Percentiles rank a stretch among this genome's conserved stretches.
Conservation (phyloP, 1,284 basidiomycete genomes). For the Moesziomyces sp. region DNA sequence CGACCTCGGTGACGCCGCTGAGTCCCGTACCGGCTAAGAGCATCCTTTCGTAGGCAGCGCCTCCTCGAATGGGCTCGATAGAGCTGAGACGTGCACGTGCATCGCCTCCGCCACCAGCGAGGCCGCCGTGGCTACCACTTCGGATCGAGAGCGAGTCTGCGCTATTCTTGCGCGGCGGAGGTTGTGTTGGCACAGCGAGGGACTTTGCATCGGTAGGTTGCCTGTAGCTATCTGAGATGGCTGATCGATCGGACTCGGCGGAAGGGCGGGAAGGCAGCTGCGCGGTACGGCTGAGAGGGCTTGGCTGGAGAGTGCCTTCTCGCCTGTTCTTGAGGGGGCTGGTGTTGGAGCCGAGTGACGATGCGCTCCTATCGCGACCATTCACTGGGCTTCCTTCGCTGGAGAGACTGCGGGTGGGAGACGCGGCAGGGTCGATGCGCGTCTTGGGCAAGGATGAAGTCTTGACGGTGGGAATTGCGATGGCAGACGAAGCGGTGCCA, state of each 20-base stretch:
- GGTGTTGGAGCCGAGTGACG: conserved; percentile 7
- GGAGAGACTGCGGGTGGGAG: conserved; percentile 12
- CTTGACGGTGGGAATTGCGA: conserved; percentile 6
- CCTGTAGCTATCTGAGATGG: conserved; percentile 7
- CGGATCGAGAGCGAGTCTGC: conserved; percentile 25
- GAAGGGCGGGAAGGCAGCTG: conserved; percentile 26
- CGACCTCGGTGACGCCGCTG: conserved; percentile 48
- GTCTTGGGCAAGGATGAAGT: not conserved
- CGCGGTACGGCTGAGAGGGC: conserved; percentile 22
- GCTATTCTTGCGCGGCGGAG: conserved; percentile 27
- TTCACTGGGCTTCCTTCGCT: conserved; percentile 5
- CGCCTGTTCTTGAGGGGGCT: conserved; percentile 21
- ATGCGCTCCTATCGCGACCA: conserved; percentile 4
- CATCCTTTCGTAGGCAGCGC: conserved; percentile 62
- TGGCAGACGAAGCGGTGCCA: conserved; percentile 6
- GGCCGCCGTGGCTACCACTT: conserved; percentile 23
- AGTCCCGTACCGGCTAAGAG: conserved; percentile 58
- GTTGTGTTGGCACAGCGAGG: conserved; percentile 20
- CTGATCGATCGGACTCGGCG: conserved; percentile 13
- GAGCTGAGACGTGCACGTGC: conserved; percentile 59
- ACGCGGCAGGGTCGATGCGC: not conserved
- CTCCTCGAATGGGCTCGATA: conserved; percentile 58
- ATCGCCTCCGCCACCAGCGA: conserved; percentile 37
- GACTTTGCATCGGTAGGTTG: conserved; percentile 5
- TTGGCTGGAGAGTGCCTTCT: conserved; percentile 26